Evolutionary conservation across 768 basidiomycete genomes (phyloP).

Genomic region (Mycena alexandri): DNA sequence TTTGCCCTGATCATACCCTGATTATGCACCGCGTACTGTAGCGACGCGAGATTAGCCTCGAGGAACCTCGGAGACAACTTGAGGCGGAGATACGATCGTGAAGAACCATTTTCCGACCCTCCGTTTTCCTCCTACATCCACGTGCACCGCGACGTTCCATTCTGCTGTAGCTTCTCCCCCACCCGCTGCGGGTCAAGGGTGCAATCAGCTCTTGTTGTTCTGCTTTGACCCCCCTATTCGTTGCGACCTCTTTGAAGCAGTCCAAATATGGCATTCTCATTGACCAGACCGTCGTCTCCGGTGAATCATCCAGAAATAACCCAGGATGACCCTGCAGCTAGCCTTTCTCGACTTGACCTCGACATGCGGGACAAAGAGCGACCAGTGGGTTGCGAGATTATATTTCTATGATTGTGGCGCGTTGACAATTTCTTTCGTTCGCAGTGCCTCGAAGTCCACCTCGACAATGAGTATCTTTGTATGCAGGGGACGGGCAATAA

Average conservation of each 20-base stretch:
- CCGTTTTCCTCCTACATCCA: conserved; percentile 11
- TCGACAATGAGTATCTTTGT: conserved; percentile 76
- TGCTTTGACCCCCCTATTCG: conserved; percentile 19
- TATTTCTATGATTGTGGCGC: not conserved
- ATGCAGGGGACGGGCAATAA: conserved; percentile 87
- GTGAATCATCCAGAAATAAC: conserved; percentile 31
- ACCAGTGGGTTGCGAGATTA: conserved; percentile 14
- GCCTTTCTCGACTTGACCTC: conserved; percentile 26
- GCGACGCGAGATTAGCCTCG: not conserved
- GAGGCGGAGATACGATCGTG: not conserved
- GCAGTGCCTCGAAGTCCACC: conserved; percentile 74
- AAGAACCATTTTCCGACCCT: not conserved
- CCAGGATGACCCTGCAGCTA: conserved; percentile 24
- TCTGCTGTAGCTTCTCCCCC: conserved; percentile 1
- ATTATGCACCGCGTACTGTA: conserved; percentile 2
- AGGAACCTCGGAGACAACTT: conserved; percentile 4
- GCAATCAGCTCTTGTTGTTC: conserved; percentile 15
- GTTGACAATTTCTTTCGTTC: not conserved
- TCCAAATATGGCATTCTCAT: conserved; percentile 31
- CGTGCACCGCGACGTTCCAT: conserved; percentile 25
- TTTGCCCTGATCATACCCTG: not conserved
- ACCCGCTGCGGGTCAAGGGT: not conserved
- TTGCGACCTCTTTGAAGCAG: conserved; percentile 1
- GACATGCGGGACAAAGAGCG: conserved; percentile 37
- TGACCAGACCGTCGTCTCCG: conserved; percentile 34